Evolutionary conservation across 176 grass and related monocot genomes (phyloP), one percentile per base, ranked within the genome.

Genomic region (Olyra latifolia): DNA sequence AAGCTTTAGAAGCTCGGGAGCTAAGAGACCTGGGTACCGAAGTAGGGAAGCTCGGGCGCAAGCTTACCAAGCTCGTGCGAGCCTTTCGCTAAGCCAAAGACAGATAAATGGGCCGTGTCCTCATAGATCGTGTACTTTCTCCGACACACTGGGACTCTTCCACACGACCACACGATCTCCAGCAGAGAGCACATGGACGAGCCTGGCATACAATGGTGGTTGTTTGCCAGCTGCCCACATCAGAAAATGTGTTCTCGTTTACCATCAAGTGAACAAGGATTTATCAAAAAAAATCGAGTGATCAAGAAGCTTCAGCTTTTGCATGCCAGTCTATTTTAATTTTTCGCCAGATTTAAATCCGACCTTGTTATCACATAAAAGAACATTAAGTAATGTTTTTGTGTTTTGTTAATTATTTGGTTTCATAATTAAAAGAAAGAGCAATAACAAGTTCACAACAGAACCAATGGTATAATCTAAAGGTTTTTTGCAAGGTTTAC

Each of bases 141-240:
- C n/a, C n/a, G n/a, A n/a, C n/a, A n/a, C n/a, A n/a, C n/a, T n/a
- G n/a, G n/a, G n/a, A n/a, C n/a, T 1, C 32, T 35, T 35, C 32
- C 32, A 35, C 32, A 35, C 32, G 32, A 84, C 65, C 59, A 55
- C 16, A 92, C 87, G 13, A 75, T 20, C 81, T 89, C 16, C 76
- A 66, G 66, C 91, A 87, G n/a, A 87, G 39, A 3, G 83, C 83
- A 20, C 90, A 92, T 15, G 83, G 83, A 84, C 87, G 90, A 27
- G 22, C 69, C 70, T 80, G 90, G 70, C 87, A 92, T 49, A 80
- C 75, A 56, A 40, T 89, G 90, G 78, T 92, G 81, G 64, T 92
- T 89, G 54, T 92, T 92, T 67, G 83, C 84, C 3, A 87, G 20
- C 91, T 92, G 91, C n/a, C 84, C 81, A 71, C 28, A 58, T 45